A percentile compares a stretch with the other conserved stretches of the same genome.
Conservation (phyloP, 306 rosid genomes). For the Vigna nakashimae region DNA sequence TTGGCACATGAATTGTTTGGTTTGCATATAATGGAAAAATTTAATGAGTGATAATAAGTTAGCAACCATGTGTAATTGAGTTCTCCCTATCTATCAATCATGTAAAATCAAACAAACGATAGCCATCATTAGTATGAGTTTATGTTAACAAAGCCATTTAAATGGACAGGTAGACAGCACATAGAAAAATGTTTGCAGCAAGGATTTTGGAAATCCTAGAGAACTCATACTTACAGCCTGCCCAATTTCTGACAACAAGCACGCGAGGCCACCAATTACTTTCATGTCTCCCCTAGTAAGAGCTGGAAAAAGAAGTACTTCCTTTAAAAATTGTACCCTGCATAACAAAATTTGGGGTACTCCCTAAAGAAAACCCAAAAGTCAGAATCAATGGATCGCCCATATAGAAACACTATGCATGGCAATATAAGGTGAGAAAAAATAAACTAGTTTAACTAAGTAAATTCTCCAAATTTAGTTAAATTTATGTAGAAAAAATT, state of each 20-base stretch:
- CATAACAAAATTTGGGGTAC: slow-evolving; percentile 85
- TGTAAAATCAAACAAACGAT: slow-evolving; percentile 21
- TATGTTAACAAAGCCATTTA: slow-evolving; percentile 30
- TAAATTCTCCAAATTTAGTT: slow-evolving; percentile 23
- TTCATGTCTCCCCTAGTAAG: slow-evolving; percentile 79
- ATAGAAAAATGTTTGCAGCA: slow-evolving; percentile 4
- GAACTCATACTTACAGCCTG: slow-evolving; percentile 80
- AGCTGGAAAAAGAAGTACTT: slow-evolving; percentile 86
- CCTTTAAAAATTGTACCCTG: slow-evolving; percentile 86
- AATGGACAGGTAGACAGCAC: slow-evolving; percentile 16
- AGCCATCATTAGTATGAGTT: slow-evolving; percentile 16
- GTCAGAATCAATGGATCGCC: slow-evolving; percentile 39
- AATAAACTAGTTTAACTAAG: slow-evolving; percentile 11
- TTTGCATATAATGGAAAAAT: slow-evolving; percentile 4
- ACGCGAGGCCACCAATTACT: slow-evolving; percentile 86
- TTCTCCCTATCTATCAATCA: slow-evolving; percentile 17
- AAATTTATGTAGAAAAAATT: slow-evolving; percentile 34
- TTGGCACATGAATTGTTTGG: slow-evolving; percentile 34
- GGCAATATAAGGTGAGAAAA: background rate
- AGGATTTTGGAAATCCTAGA: slow-evolving; percentile 38
- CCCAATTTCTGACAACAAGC: slow-evolving; percentile 94
- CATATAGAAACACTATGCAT: background rate
- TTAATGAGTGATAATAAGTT: slow-evolving; percentile 35
- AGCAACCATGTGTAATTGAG: background rate
- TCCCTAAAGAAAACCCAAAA: slow-evolving; percentile 71